Evolutionary conservation across 148 eudicot genomes (phyloP).

Genomic region (Silene uniflora): DNA sequence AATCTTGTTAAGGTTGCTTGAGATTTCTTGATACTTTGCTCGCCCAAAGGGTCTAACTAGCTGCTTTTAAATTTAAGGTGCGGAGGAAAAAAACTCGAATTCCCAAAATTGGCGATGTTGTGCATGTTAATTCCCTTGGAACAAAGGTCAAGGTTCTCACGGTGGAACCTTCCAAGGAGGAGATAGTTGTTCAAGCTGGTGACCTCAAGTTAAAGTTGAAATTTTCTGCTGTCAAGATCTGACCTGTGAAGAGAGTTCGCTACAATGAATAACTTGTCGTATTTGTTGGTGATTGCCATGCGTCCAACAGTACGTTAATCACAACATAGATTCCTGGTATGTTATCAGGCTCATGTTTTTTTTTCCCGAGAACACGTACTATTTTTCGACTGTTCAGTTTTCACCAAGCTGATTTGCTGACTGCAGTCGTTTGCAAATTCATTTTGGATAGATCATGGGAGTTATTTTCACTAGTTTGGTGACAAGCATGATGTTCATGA

Average conservation of each 20-base stretch:
- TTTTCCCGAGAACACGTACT: background rate
- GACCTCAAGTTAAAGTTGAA: slow-evolving; percentile 70
- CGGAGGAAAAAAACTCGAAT: slow-evolving; percentile 36
- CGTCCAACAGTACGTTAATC: background rate
- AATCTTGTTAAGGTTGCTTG: slow-evolving; percentile 4
- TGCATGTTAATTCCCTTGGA: slow-evolving; percentile 61
- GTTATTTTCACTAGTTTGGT: background rate
- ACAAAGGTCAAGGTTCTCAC: slow-evolving; percentile 57
- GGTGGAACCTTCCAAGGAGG: slow-evolving; percentile 67
- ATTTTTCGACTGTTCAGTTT: background rate
- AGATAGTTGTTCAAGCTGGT: slow-evolving; percentile 74
- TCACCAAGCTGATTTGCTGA: background rate
- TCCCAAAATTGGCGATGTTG: slow-evolving; percentile 70
- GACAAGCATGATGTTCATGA: background rate
- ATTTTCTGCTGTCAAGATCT: slow-evolving; percentile 46
- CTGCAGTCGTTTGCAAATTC: background rate
- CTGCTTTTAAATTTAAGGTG: slow-evolving; percentile 18
- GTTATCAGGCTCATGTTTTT: background rate
- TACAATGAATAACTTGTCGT: background rate
- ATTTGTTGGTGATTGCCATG: background rate
- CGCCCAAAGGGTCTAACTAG: background rate
- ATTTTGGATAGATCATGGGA: slow-evolving; percentile 4
- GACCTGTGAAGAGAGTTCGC: slow-evolving; percentile 22
- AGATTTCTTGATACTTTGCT: background rate
- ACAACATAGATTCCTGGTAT: background rate